phyloP scores from a whole-genome alignment of 805 yeast genomes.

The Myxozyma monticola region DNA sequence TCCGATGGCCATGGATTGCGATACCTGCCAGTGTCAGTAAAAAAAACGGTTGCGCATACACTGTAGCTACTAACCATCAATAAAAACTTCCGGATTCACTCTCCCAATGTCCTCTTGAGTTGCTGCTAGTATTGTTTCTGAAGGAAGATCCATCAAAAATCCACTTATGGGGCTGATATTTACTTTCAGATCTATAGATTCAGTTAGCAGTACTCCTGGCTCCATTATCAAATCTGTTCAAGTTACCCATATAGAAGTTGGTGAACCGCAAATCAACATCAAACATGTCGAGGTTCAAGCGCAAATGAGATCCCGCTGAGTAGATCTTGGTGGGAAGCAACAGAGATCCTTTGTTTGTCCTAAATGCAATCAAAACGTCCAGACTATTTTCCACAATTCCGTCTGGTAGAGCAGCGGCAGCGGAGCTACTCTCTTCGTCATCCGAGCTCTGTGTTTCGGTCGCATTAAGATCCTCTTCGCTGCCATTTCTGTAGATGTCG shows the following conservation, averaged over 20 bases:
- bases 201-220: slow-evolving; percentile 6
- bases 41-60: too few species aligned
- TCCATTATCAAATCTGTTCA: background rate
- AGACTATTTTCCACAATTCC: background rate
- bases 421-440: background rate
- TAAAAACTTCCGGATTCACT: slow-evolving; percentile 45
- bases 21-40: slow-evolving; percentile 34
- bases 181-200: slow-evolving; percentile 57
- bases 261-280: slow-evolving; percentile 83
- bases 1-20: slow-evolving; percentile 78
- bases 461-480: background rate
- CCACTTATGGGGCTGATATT: slow-evolving; percentile 57
- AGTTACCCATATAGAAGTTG: slow-evolving; percentile 78
- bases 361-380: slow-evolving; percentile 72
- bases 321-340: slow-evolving; percentile 74
- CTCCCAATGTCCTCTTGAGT: slow-evolving; percentile 27
- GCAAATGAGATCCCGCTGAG: slow-evolving; percentile 59
- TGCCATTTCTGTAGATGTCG: background rate
- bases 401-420: background rate
- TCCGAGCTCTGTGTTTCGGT: too few species aligned
- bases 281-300: slow-evolving; percentile 61
- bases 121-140: slow-evolving; percentile 34
- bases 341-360: slow-evolving; percentile 67
- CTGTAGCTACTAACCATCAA: slow-evolving; percentile 47
- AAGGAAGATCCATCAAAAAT: slow-evolving; percentile 37